A percentile compares a stretch with the other conserved stretches of the same genome.
Conservation (phyloP, 306 rosid genomes). For the Corylus avellana region DNA sequence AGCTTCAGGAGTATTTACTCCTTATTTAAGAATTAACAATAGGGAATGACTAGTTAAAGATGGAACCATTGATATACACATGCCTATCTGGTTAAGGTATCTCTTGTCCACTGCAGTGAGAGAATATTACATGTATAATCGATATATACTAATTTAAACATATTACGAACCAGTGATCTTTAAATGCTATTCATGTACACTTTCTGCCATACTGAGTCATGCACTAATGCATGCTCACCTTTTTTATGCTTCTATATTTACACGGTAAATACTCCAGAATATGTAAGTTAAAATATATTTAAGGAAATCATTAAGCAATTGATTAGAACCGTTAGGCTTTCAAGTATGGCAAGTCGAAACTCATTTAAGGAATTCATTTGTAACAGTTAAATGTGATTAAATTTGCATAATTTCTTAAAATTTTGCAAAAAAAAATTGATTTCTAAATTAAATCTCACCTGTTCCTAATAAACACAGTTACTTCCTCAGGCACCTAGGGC, state of each 20-base stretch:
- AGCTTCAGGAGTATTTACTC: background rate
- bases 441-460: background rate
- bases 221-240: background rate
- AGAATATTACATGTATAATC: no score
- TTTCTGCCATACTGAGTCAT: background rate
- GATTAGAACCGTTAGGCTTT: no score
- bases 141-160: background rate
- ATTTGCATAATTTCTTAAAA: no score
- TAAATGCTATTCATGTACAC: background rate
- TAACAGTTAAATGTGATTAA: no score
- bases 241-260: no score
- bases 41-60: no score
- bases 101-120: no score
- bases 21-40: no score
- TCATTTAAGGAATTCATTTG: no score
- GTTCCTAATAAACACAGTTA: background rate
- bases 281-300: background rate
- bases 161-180: background rate
- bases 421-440: background rate
- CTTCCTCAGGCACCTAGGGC: background rate
- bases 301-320: background rate
- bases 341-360: no score
- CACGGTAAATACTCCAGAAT: background rate
- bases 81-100: no score
- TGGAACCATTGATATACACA: no score